Conservation (phyloP, 495 filamentous ascomycete species). For the Staphylotrichum longicolle region DNA sequence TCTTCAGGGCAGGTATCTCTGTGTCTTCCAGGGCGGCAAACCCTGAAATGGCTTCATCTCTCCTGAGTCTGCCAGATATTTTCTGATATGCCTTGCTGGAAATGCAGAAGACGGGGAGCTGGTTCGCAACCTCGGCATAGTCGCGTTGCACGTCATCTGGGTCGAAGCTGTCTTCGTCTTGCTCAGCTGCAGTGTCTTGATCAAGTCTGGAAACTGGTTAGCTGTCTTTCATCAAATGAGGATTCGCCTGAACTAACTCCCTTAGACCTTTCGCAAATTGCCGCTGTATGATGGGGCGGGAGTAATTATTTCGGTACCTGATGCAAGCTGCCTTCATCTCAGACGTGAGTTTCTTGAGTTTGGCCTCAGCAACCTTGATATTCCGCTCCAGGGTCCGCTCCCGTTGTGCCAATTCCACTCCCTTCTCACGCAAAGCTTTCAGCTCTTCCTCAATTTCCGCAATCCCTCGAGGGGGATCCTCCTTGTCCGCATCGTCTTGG, state of each 20-base stretch:
- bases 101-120: slow-evolving; percentile 61
- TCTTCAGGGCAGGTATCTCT: slow-evolving; percentile 56
- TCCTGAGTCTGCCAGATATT: slow-evolving; percentile 51
- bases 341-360: slow-evolving; percentile 27
- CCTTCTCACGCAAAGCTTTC: too few species aligned
- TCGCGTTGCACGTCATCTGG: slow-evolving; percentile 48
- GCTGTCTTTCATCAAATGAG: too few species aligned
- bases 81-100: slow-evolving; percentile 59
- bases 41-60: slow-evolving; percentile 24
- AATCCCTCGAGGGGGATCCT: too few species aligned
- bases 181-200: slow-evolving; percentile 11
- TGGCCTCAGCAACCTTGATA: slow-evolving; percentile 15
- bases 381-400: too few species aligned
- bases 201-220: slow-evolving; percentile 24
- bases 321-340: slow-evolving; percentile 47
- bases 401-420: too few species aligned
- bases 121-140: slow-evolving; percentile 52
- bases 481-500: too few species aligned
- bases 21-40: slow-evolving; percentile 29
- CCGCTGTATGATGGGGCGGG: too few species aligned
- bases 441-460: too few species aligned
- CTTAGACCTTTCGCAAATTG: too few species aligned
- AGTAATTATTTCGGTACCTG: slow-evolving; percentile 47
- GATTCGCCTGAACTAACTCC: too few species aligned
- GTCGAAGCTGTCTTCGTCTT: slow-evolving; percentile 23